Evolutionary conservation across 768 basidiomycete genomes (phyloP).

Genomic region (Trametes cubensis): DNA sequence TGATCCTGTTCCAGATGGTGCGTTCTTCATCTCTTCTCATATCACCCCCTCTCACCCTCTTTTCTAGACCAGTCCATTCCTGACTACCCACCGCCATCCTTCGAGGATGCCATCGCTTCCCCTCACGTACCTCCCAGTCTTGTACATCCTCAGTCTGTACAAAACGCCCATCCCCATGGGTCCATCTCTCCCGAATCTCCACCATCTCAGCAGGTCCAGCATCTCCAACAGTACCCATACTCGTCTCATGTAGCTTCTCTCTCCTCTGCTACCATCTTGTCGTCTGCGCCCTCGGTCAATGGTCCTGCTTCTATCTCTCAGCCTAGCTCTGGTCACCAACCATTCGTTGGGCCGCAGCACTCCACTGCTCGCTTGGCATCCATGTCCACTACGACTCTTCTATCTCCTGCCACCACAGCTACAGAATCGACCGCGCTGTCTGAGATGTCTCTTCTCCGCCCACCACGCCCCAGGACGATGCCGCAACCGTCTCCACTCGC

Average conservation of each 20-base stretch:
- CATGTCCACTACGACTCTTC: constrained; percentile 12
- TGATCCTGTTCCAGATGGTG: constrained; percentile 23
- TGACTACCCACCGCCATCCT: constrained; percentile 76
- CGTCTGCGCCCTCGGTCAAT: constrained; percentile 3
- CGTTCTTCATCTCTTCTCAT: background rate
- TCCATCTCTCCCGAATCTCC: background rate
- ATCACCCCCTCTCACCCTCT: constrained; percentile 1
- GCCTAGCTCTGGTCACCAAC: background rate
- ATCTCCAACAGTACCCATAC: background rate
- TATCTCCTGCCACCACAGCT: background rate
- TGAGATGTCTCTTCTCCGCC: constrained; percentile 17
- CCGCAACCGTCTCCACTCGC: constrained; percentile 8
- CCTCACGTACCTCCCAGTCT: constrained; percentile 24
- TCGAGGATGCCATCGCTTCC: constrained; percentile 60
- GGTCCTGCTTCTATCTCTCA: constrained; percentile 13
- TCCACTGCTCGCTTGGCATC: background rate
- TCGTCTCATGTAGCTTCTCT: constrained; percentile 13
- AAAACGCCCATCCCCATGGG: background rate
- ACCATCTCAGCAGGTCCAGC: background rate
- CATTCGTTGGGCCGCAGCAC: background rate
- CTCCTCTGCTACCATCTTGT: constrained; percentile 16
- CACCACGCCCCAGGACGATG: constrained; percentile 6
- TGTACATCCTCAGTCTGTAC: constrained; percentile 15
- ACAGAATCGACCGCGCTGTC: constrained; percentile 12
- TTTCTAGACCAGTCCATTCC: constrained; percentile 38